A percentile compares a stretch with the other conserved stretches of the same genome.
Conservation (phyloP, 2,329 filamentous ascomycete genomes). For the Fusarium sp. region DNA sequence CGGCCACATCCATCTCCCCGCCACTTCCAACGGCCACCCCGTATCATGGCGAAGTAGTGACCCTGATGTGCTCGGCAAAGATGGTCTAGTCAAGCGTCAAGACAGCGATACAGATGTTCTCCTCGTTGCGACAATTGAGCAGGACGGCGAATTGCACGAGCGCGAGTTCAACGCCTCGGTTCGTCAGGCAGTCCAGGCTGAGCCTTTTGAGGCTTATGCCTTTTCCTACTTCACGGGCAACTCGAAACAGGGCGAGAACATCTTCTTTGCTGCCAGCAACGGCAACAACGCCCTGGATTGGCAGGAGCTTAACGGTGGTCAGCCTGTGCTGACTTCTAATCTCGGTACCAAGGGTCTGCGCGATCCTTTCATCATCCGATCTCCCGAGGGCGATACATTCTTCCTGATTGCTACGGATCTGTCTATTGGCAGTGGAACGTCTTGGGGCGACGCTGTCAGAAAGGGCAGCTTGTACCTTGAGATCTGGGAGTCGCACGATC, state of each 20-base stretch:
- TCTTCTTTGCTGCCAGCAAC: slow-evolving; percentile 65
- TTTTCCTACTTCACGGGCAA: slow-evolving; percentile 67
- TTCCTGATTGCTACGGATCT: slow-evolving; percentile 66
- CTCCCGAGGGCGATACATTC: slow-evolving; percentile 64
- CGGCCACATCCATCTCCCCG: slow-evolving; percentile 56
- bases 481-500: slow-evolving; percentile 66
- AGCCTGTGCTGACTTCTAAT: slow-evolving; percentile 61
- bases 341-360: slow-evolving; percentile 64
- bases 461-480: slow-evolving; percentile 65
- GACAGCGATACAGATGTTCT: slow-evolving; percentile 47
- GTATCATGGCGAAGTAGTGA: slow-evolving; percentile 56
- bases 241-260: slow-evolving; percentile 62
- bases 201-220: slow-evolving; percentile 60
- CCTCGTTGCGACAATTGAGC: slow-evolving; percentile 54
- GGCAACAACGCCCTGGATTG: slow-evolving; percentile 66
- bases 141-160: slow-evolving; percentile 43
- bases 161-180: slow-evolving; percentile 55
- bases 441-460: slow-evolving; percentile 63
- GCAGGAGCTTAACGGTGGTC: slow-evolving; percentile 62
- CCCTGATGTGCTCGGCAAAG: slow-evolving; percentile 51
- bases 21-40: slow-evolving; percentile 46
- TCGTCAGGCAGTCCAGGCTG: slow-evolving; percentile 50
- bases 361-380: slow-evolving; percentile 67
- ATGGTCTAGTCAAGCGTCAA: slow-evolving; percentile 56
- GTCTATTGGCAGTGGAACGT: slow-evolving; percentile 67